Base-by-base conservation (phyloP, 768 basidiomycete genomes). In the Boletus sensibilis region DNA sequence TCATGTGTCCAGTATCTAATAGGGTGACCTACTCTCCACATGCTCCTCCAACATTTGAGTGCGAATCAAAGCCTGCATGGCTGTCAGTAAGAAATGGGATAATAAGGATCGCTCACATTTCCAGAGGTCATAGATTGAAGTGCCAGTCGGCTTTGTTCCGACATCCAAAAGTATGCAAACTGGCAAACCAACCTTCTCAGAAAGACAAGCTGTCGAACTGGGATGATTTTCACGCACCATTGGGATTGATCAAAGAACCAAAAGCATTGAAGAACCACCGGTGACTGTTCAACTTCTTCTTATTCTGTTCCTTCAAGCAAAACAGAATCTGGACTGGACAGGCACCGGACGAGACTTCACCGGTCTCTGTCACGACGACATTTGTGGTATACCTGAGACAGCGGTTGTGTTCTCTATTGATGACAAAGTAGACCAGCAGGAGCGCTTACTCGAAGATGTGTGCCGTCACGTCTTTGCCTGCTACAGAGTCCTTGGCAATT, bases 221-320 rank as follows among this genome's bases (percentile, higher is more conserved):
- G 27, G 16, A 18, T 9, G 13, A 31, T 49, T 47, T n/a, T 25
- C 9, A 40, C 75, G 34, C 49, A 87, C 89, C 88, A 64, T 94
- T 92, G 38, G 94, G 88, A 59, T 86, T 83, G 64, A 96, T 82
- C 54, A 95, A 77, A 25, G 94, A 92, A 21, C 91, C 90, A 61
- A 96, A 91, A 0, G 92, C 94, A 66, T 97, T 97, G 82, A 97
- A 96, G 79, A 96, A 96, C 94, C 94, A 97, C 20, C 94, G 83
- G 67, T 97, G 94, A 64, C 88, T 90, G 77, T 96, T 96, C 64
- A 96, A 80, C 72, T 97, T 96, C 80, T 96, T 95, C 80, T 94
- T 94, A 80, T 95, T 97, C 76, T 92, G 90, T 71, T 95, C 93
- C 73, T 95, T 95, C 66, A 95, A 76, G 67, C 92, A 94, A 76